phyloP scores from a whole-genome alignment of 495 filamentous ascomycete genomes.

The Clavariopsis aquatica region DNA sequence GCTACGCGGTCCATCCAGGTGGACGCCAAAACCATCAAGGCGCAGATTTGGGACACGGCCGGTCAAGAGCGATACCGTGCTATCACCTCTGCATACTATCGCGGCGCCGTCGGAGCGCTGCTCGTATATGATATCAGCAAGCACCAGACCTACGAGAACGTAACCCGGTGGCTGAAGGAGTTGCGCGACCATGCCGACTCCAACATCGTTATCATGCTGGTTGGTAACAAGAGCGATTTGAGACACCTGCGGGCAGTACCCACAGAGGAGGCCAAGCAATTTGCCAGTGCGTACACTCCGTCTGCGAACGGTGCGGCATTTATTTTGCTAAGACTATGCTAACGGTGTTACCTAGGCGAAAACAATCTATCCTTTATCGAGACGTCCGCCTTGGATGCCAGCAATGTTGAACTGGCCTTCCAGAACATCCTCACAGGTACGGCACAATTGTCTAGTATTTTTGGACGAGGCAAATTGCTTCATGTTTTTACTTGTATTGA shows the following conservation, averaged over 20 bases:
- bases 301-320: too few relatives aligned
- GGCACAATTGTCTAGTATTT: constrained; percentile 34
- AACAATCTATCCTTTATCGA: constrained; percentile 98
- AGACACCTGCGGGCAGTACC: constrained; percentile 95
- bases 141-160: constrained; percentile 98
- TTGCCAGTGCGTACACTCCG: constrained; percentile 75
- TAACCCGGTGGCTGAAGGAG: constrained; percentile 98
- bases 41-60: constrained; percentile 99
- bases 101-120: constrained; percentile 94
- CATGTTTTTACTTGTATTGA: neutral
- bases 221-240: constrained; percentile 99
- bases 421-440: constrained; percentile 98
- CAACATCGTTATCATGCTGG: constrained; percentile 99
- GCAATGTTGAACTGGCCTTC: constrained; percentile 99
- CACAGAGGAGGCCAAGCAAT: constrained; percentile 96
- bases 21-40: constrained; percentile 99
- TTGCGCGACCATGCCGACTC: constrained; percentile 96
- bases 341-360: constrained; percentile 63
- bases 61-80: constrained; percentile 98
- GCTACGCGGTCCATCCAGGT: constrained; percentile 98
- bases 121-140: constrained; percentile 99
- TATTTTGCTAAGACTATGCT: neutral
- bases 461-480: neutral
- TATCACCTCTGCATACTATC: constrained; percentile 98
- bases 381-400: constrained; percentile 97